phyloP scores from a whole-genome alignment of 768 basidiomycete species.

The Mycena belliarum region DNA sequence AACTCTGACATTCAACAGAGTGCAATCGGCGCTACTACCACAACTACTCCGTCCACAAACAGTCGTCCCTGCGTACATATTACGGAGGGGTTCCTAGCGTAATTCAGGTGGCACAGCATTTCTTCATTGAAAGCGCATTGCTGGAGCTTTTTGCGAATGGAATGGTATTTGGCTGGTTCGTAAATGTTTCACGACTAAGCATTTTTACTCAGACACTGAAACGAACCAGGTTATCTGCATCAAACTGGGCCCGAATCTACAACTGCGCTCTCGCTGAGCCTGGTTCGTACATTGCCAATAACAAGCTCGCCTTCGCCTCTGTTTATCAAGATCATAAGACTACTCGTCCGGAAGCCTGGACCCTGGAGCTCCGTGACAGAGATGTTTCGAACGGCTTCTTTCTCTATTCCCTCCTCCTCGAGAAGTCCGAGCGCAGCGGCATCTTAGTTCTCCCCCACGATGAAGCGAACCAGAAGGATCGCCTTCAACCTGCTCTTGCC shows the following conservation, averaged over 20 bases:
- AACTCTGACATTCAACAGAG: not conserved
- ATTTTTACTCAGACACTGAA: not conserved
- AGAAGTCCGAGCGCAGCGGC: not conserved
- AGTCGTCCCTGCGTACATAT: constrained; percentile 3
- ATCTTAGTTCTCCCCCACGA: constrained; percentile 2
- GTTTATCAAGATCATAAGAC: not conserved
- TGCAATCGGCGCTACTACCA: constrained; percentile 4
- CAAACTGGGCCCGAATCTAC: constrained; percentile 12
- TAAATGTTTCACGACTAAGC: not conserved
- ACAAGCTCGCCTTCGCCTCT: constrained; percentile 1
- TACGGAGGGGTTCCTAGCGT: constrained; percentile 19
- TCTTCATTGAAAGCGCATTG: constrained; percentile 18
- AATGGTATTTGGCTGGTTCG: constrained; percentile 9
- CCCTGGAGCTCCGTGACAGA: not conserved
- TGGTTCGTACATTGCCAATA: not conserved
- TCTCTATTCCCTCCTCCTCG: not conserved
- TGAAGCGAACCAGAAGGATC: not conserved
- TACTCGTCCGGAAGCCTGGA: not conserved
- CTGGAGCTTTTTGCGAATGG: constrained; percentile 16
- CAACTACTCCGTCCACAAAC: constrained; percentile 1
- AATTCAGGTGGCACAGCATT: constrained; percentile 16
- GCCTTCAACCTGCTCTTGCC: not conserved
- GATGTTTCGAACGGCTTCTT: constrained; percentile 2
- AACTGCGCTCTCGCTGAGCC: not conserved
- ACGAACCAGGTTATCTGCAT: not conserved